Percentiles rank a stretch among this genome's conserved stretches.
Evolutionary conservation across 2,329 filamentous ascomycete species (phyloP).

Genomic region (Penicillium hesseltinei): DNA sequence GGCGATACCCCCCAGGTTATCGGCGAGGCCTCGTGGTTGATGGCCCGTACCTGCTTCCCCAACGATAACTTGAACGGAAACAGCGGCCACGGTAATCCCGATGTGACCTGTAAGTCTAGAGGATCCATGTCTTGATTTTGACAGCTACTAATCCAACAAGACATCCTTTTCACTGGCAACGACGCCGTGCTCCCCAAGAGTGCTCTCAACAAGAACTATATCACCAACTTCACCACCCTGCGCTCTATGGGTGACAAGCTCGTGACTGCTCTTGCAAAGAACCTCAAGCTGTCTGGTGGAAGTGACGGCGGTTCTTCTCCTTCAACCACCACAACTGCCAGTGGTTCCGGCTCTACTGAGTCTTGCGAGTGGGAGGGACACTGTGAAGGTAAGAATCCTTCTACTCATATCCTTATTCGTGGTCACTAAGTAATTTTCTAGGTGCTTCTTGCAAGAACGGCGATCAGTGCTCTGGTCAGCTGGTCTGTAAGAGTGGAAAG

Average conservation of each 20-base stretch:
- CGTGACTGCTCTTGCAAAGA: constrained; percentile 22
- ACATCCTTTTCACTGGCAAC: constrained; percentile 33
- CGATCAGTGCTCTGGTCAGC: constrained; percentile 9
- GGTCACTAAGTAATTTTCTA: constrained; percentile 1
- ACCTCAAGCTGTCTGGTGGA: constrained; percentile 16
- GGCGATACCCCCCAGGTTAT: constrained; percentile 30
- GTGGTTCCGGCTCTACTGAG: neutral
- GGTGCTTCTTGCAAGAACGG: constrained; percentile 14
- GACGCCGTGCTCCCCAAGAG: constrained; percentile 26
- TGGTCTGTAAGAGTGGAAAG: constrained; percentile 13
- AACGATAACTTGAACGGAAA: constrained; percentile 28
- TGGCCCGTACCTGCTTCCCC: constrained; percentile 36
- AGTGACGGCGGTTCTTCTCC: constrained; percentile 3
- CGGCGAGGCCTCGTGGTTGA: constrained; percentile 36
- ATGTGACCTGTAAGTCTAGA: constrained; percentile 31
- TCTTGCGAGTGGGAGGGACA: constrained; percentile 22
- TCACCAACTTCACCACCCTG: constrained; percentile 23
- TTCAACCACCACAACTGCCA: neutral
- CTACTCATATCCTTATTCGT: neutral
- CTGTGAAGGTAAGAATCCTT: constrained; percentile 18
- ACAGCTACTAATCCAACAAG: constrained; percentile 9
- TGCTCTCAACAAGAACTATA: constrained; percentile 23
- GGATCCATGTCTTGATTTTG: neutral
- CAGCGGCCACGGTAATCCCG: constrained; percentile 24
- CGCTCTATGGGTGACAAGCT: constrained; percentile 30